Percentiles rank a stretch among this genome's conserved stretches.
These are phyloP conservation scores for Pistacia vera DNA, from an alignment of 345 rosid genomes.

Conservation along the genomic window DNA sequence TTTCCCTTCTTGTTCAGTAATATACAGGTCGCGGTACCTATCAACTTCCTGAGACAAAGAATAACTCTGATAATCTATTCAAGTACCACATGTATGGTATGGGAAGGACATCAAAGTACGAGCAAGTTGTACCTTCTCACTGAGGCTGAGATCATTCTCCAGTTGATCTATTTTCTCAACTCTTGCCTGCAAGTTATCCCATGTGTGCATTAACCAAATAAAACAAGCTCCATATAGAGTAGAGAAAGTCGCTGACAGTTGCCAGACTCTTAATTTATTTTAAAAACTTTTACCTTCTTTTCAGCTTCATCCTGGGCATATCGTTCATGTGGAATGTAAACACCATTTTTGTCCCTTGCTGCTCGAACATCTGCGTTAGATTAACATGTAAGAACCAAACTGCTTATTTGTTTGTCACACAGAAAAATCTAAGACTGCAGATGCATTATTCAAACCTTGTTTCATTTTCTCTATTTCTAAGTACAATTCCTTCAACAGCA, in stretches of 20 bases:
- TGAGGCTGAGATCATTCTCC: conserved; percentile 60
- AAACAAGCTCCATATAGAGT: conserved; percentile 1
- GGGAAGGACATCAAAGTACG: neutral
- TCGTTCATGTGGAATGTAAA: conserved; percentile 86
- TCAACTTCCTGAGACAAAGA: conserved; percentile 63
- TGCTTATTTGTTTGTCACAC: conserved; percentile 3
- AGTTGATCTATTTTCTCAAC: conserved; percentile 77
- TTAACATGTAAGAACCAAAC: conserved; percentile 3
- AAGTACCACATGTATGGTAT: neutral
- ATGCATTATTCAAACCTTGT: conserved; percentile 59
- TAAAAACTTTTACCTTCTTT: conserved; percentile 61
- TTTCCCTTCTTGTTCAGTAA: conserved; percentile 69
- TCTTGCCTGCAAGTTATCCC: conserved; percentile 52
- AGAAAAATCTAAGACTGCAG: conserved; percentile 7
- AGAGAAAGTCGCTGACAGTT: neutral
- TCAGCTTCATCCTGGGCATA: conserved; percentile 82
- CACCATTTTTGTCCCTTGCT: conserved; percentile 91
- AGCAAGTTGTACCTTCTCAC: conserved; percentile 54
- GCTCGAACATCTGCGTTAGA: conserved; percentile 78
- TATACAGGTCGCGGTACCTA: conserved; percentile 62
- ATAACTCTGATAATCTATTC: conserved; percentile 11
- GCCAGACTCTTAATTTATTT: neutral
- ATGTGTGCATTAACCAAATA: conserved; percentile 6
- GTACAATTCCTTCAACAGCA: conserved; percentile 85
- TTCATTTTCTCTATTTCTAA: conserved; percentile 86